Conservation (phyloP, 1,284 basidiomycete genomes). For the Tilletiopsis washingtonensis region DNA sequence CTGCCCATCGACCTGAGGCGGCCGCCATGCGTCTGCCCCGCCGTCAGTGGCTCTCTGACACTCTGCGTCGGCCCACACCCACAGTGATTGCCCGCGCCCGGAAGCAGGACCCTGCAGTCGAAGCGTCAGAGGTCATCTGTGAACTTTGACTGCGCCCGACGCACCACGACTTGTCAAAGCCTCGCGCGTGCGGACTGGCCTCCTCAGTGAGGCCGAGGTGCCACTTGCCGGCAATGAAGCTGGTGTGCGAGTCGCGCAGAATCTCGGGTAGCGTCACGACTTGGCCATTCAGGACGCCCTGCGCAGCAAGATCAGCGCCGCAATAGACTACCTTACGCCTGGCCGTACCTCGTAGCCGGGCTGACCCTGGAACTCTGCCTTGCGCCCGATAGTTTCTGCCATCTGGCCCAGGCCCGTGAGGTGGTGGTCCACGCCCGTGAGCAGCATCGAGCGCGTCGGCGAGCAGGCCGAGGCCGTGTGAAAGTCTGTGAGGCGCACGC, state of each 20-base stretch:
- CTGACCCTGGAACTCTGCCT: conserved; percentile 23
- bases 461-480: conserved; percentile 26
- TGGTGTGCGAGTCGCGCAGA: conserved; percentile 23
- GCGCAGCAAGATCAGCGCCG: too few relatives aligned
- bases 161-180: conserved; percentile 43
- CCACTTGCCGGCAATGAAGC: conserved; percentile 37
- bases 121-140: too few relatives aligned
- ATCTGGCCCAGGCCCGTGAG: conserved; percentile 37
- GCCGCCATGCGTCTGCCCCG: too few relatives aligned
- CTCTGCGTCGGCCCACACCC: too few relatives aligned
- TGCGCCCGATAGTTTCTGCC: conserved; percentile 34
- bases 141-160: too few relatives aligned
- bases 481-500: conserved; percentile 22
- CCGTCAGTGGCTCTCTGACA: too few relatives aligned
- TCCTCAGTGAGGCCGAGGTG: conserved; percentile 41
- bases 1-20: too few relatives aligned
- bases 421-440: conserved; percentile 25
- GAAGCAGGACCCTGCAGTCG: conserved; percentile 37
- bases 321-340: too few relatives aligned
- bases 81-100: conserved; percentile 43
- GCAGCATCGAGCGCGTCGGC: conserved; percentile 23
- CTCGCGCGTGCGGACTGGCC: conserved; percentile 25
- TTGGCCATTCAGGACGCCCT: conserved; percentile 19
- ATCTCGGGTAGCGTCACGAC: conserved; percentile 43
- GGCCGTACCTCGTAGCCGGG: conserved; percentile 40